Conservation (phyloP, 1,284 basidiomycete species). For the Puccinia coronata region DNA sequence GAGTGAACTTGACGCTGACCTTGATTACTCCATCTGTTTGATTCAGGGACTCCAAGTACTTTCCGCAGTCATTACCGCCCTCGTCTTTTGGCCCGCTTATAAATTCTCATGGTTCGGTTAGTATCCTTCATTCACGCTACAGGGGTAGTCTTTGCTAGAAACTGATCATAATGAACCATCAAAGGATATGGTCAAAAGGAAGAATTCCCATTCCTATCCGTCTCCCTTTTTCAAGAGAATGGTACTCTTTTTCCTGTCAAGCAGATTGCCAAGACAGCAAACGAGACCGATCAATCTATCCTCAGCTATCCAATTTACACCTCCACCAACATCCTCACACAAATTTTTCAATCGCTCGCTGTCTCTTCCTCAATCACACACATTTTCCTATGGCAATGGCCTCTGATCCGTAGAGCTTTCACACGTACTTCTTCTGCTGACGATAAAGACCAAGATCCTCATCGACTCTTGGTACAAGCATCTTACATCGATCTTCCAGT, state of each 20-base stretch:
- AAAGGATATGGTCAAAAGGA: constrained; percentile 15
- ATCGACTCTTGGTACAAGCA: constrained; percentile 21
- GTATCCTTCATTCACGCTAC: not conserved
- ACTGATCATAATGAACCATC: not conserved
- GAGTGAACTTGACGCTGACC: not conserved
- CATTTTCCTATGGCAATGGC: constrained; percentile 24
- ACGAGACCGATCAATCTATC: not conserved
- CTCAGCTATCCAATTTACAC: constrained; percentile 13
- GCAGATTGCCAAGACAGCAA: not conserved
- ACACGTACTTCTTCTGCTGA: too few relatives aligned
- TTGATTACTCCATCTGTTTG: too few relatives aligned
- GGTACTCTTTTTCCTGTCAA: constrained; percentile 19
- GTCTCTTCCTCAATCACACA: constrained; percentile 31
- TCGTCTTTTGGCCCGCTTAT: constrained; percentile 32
- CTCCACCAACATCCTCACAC: constrained; percentile 15
- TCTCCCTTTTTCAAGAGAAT: constrained; percentile 26
- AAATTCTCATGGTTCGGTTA: constrained; percentile 33
- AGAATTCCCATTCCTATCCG: constrained; percentile 34
- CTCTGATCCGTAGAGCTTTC: constrained; percentile 7
- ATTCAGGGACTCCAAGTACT: constrained; percentile 7
- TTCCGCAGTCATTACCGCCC: constrained; percentile 2
- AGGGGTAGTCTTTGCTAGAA: not conserved
- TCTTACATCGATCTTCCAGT: constrained; percentile 25
- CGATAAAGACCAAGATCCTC: constrained; percentile 16
- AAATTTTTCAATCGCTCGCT: constrained; percentile 29